Percentiles rank a stretch among this genome's conserved stretches.
phyloP scores from a whole-genome alignment of 2,329 filamentous ascomycete genomes.

The Apiospora rasikravindrae region DNA sequence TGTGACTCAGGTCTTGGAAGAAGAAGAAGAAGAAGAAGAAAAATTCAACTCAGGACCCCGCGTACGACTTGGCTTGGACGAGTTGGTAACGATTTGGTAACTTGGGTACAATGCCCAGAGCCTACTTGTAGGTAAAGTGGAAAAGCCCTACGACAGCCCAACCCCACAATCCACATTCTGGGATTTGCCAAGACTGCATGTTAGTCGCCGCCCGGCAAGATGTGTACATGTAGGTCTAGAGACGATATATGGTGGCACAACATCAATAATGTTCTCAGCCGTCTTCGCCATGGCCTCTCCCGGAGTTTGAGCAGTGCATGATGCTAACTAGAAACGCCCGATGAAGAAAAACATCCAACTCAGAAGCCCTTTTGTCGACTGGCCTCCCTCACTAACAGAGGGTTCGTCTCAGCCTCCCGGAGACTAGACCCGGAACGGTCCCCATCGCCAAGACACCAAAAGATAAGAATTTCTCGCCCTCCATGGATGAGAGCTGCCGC shows the following conservation, averaged over 20 bases:
- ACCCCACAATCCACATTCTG: background rate
- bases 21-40: too few relatives aligned
- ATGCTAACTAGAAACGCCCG: background rate
- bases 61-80: background rate
- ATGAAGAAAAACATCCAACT: background rate
- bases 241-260: background rate
- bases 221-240: too few relatives aligned
- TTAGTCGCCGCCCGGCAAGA: background rate
- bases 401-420: background rate
- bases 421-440: background rate
- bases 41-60: background rate
- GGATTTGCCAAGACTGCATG: conserved; percentile 1
- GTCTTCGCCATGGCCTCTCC: background rate
- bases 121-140: background rate
- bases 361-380: background rate
- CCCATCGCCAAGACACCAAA: conserved; percentile 11
- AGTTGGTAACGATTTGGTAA: conserved; percentile 7
- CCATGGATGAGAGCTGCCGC: background rate
- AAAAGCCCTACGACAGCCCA: background rate
- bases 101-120: background rate
- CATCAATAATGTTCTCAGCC: background rate
- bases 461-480: conserved; percentile 1
- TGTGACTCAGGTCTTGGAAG: background rate
- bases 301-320: background rate
- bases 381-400: background rate